Percentiles rank a stretch among this genome's conserved stretches.
These are phyloP conservation scores for Trichopus zeylanicus DNA, from an alignment of 116 monocot genomes.

Conservation along the genomic window DNA sequence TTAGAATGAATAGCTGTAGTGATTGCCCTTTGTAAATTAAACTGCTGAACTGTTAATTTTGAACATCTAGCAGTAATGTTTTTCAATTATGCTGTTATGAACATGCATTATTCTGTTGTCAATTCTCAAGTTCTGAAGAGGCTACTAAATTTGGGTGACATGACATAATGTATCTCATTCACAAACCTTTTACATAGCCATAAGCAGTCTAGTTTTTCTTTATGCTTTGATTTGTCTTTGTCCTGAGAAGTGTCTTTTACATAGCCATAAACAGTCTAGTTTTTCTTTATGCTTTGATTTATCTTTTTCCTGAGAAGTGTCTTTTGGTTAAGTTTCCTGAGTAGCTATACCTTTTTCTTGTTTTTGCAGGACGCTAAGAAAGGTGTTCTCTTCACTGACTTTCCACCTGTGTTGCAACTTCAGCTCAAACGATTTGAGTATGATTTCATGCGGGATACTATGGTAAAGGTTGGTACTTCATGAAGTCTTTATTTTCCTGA, in stretches of 20 bases:
- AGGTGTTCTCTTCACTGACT: constrained; percentile 89
- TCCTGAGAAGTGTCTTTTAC: background rate
- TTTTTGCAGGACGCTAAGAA: constrained; percentile 87
- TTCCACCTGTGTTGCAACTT: constrained; percentile 97
- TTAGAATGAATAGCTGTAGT: too few relatives aligned
- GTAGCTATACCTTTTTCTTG: background rate
- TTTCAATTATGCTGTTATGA: too few relatives aligned
- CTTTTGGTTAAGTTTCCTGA: background rate
- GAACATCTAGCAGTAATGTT: too few relatives aligned
- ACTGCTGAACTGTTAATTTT: too few relatives aligned
- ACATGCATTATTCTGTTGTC: too few relatives aligned
- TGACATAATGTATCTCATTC: too few relatives aligned
- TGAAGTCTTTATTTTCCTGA: background rate
- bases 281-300: background rate
- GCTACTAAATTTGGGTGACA: too few relatives aligned
- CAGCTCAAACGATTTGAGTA: constrained; percentile 97
- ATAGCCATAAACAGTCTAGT: background rate
- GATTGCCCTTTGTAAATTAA: too few relatives aligned
- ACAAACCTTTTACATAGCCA: too few relatives aligned
- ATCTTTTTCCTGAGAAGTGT: background rate
- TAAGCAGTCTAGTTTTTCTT: background rate
- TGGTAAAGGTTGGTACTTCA: constrained; percentile 80
- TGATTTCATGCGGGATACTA: constrained; percentile 95
- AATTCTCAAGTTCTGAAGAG: too few relatives aligned
- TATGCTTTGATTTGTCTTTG: background rate